phyloP scores from a whole-genome alignment of 495 filamentous ascomycete species.

The Lasiosphaeriaceae sp. region DNA sequence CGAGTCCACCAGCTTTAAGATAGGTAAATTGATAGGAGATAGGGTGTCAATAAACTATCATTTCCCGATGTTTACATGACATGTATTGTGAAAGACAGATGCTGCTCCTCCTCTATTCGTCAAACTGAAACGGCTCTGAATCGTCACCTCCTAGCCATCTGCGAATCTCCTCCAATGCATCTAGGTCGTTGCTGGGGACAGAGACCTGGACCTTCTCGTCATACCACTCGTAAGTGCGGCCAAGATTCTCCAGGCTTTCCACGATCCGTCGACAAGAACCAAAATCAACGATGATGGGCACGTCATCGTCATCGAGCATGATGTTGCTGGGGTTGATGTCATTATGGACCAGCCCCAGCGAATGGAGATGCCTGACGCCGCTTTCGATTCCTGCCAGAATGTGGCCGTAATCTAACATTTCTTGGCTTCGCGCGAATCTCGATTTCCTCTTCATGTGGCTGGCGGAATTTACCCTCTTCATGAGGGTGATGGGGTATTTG shows the following conservation, averaged over 20 bases:
- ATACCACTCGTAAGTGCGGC: not conserved
- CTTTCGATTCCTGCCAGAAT: not conserved
- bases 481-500: not conserved
- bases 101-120: not conserved
- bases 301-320: conserved; percentile 28
- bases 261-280: conserved; percentile 4
- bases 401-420: not conserved
- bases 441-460: not conserved
- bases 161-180: conserved; percentile 3
- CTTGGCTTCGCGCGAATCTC: not conserved
- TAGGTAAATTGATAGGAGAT: too few relatives aligned
- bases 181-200: not conserved
- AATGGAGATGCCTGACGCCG: conserved; percentile 31
- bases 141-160: not conserved
- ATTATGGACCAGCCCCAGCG: conserved; percentile 34
- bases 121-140: not conserved
- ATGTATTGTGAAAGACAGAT: too few relatives aligned
- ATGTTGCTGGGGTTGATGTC: conserved; percentile 39
- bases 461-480: not conserved
- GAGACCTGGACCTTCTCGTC: not conserved
- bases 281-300: conserved; percentile 16
- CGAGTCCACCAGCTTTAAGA: too few relatives aligned
- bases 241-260: not conserved
- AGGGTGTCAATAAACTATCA: too few relatives aligned
- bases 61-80: too few relatives aligned